Evolutionary conservation across 768 basidiomycete species (phyloP), one percentile per base, ranked within the genome.

Genomic region (Leucocoprinus birnbaumii): DNA sequence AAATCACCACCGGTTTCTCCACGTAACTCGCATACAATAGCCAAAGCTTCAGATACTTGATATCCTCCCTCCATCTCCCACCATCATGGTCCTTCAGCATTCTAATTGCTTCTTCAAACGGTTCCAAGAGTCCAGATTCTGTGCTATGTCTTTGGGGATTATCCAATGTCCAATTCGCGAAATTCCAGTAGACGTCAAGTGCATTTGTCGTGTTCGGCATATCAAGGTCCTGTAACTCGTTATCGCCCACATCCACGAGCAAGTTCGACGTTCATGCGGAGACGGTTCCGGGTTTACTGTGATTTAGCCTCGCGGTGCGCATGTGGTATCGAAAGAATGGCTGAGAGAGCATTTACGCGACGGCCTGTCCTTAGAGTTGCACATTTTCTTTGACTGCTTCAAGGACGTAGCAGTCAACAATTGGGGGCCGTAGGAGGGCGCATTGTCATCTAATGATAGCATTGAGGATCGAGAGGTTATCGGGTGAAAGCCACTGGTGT

Each of bases 31-130:
- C 90, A 68, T 98, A 99, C 45, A 94, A 82, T 48, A 94, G 77
- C 97, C 97, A 99, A 14, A 98, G 74, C 65, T 94, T 93, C 53
- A 98, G 79, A 68, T 98, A 97, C 55, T 90, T 85, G 56, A 91
- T 65, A 64, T 98, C 93, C 53, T 75, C 78, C 62, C 79, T 80
- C 83, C 92, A 98, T 58, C 75, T 76, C 0, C 87, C 85, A 24
- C 78, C 85, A 50, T 86, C 77, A 61, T 91, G 75, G 61, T 87
- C 85, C 61, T 93, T 86, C 64, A 98, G 79, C 7, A 86, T 80
- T 27, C 94, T 76, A 1, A 96, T 97, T 14, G 93, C 91, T 64
- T 93, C 90, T 66, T 99, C 97, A 6, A 99, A 72, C 2, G 98
- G 76, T 56, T 96, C 94, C 16, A 98, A 74, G n/a, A 98, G 78